Evolutionary conservation across 495 filamentous ascomycete species (phyloP), one percentile per base, ranked within the genome.

Genomic region (Daldinia loculata): DNA sequence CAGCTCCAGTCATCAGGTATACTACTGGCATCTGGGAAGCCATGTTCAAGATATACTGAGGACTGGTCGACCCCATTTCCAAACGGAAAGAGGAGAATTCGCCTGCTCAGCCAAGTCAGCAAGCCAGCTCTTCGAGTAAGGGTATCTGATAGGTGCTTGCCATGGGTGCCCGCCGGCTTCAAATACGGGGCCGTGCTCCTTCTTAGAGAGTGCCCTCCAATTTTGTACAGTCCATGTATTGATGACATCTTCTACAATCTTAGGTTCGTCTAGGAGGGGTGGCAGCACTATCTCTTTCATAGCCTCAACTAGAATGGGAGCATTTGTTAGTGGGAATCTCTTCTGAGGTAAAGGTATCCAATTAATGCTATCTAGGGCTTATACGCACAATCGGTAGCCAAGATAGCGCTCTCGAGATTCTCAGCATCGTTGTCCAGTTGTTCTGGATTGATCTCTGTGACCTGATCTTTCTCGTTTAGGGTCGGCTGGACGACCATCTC

Each of bases 41-140:
- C 95, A 72, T 98, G 95, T 80, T 99, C 95, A 29, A 99, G 88
- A 80, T 99, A 99, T 76, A 99, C 91, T 2, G 96, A 98, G 48
- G 90, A 91, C 67, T 91, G 89, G 70, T 98, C 95, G 50, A 92
- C 89, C 68, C 95, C 92, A 72, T 99, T 99, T 51, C 95, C 95
- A 55, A 89, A 92, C 0, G 95, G 95, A 76, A 98, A 99, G 71
- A 98, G 93, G 24, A 99, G 89, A 74, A 98, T 90, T 70, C 93
- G 92, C 94, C 92, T 94, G 72, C 45, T 22, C 32, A 36, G 19
- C 39, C 19, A 57, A 36, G 67, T 39, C 59, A 58, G 72, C 82
- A 64, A 80, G 70, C 41, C 50, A 48, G 60, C 27, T 53, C 50
- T 22, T n/a, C 24, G 48, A 11, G n/a, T 26, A 22, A 24, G 30